phyloP scores from a whole-genome alignment of 1,139 yeast genomes.

The Pichia sp. region DNA sequence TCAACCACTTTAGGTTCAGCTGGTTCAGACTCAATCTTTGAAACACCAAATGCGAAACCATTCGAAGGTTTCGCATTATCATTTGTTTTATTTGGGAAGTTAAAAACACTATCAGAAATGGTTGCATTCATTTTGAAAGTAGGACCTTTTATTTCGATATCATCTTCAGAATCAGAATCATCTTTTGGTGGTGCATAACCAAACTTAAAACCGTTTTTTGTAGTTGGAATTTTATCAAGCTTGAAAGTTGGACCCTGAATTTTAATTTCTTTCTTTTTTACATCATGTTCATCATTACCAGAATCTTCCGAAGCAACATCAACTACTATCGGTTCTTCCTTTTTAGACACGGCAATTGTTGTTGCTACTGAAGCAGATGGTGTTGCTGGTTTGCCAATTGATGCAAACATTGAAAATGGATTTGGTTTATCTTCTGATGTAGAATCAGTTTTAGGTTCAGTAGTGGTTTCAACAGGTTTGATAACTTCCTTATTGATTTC shows the following conservation, averaged over 20 bases:
- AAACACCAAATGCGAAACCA: not conserved
- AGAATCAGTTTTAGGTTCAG: not conserved
- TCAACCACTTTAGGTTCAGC: not conserved
- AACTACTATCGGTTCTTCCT: slow-evolving; percentile 3
- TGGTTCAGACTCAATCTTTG: not conserved
- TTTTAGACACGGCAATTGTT: not conserved
- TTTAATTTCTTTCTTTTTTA: slow-evolving; percentile 35
- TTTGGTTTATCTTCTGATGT: slow-evolving; percentile 12
- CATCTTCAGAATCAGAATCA: slow-evolving; percentile 51
- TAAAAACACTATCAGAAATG: slow-evolving; percentile 24
- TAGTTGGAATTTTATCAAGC: slow-evolving; percentile 42
- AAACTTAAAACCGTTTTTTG: slow-evolving; percentile 53
- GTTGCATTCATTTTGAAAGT: slow-evolving; percentile 45
- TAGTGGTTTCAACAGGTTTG: not conserved
- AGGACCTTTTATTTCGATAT: slow-evolving; percentile 60
- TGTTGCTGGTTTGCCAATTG: slow-evolving; percentile 1
- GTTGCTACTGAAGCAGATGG: slow-evolving; percentile 9
- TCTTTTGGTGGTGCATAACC: slow-evolving; percentile 41
- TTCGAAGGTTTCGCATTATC: not conserved
- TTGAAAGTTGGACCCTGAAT: slow-evolving; percentile 65
- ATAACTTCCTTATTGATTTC: slow-evolving; percentile 17
- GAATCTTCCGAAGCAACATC: slow-evolving; percentile 29
- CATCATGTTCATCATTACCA: slow-evolving; percentile 29
- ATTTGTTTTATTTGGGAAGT: slow-evolving; percentile 15
- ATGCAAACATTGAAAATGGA: slow-evolving; percentile 15